Conservation (phyloP, 495 filamentous ascomycete genomes). For the Podospora australis region DNA sequence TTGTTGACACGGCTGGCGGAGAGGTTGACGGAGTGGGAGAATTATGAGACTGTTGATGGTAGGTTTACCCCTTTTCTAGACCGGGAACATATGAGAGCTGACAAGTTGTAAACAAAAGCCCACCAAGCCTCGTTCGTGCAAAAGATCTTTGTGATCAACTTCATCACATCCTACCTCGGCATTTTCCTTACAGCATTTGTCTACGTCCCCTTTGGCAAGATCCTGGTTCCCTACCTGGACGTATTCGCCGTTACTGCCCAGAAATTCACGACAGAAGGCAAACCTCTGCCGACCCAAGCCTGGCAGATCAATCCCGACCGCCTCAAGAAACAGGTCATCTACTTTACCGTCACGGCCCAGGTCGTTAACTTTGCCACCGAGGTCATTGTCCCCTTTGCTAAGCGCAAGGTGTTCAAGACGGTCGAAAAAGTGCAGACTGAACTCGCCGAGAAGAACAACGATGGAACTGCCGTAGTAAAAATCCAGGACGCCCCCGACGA, state of each 20-base stretch:
- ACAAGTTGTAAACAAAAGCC: slow-evolving; percentile 17
- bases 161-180: slow-evolving; percentile 92
- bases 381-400: slow-evolving; percentile 76
- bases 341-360: slow-evolving; percentile 94
- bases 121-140: slow-evolving; percentile 77
- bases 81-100: not conserved
- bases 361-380: slow-evolving; percentile 84
- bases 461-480: slow-evolving; percentile 28
- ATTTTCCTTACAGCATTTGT: slow-evolving; percentile 93
- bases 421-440: slow-evolving; percentile 65
- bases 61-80: not conserved
- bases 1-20: slow-evolving; percentile 73
- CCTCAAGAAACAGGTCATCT: slow-evolving; percentile 88
- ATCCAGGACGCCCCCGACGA: slow-evolving; percentile 64
- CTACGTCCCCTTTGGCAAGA: slow-evolving; percentile 86
- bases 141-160: slow-evolving; percentile 94
- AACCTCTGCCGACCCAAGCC: slow-evolving; percentile 55
- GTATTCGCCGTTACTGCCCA: slow-evolving; percentile 73
- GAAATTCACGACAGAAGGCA: slow-evolving; percentile 66
- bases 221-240: slow-evolving; percentile 85
- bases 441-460: slow-evolving; percentile 42
- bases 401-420: slow-evolving; percentile 64
- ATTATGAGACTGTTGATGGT: slow-evolving; percentile 79
- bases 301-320: slow-evolving; percentile 83
- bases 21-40: slow-evolving; percentile 77